Evolutionary conservation across 139 green algal species (phyloP), one percentile per base, ranked within the genome.

Genomic region (Chlamydomonas schloesseri): DNA sequence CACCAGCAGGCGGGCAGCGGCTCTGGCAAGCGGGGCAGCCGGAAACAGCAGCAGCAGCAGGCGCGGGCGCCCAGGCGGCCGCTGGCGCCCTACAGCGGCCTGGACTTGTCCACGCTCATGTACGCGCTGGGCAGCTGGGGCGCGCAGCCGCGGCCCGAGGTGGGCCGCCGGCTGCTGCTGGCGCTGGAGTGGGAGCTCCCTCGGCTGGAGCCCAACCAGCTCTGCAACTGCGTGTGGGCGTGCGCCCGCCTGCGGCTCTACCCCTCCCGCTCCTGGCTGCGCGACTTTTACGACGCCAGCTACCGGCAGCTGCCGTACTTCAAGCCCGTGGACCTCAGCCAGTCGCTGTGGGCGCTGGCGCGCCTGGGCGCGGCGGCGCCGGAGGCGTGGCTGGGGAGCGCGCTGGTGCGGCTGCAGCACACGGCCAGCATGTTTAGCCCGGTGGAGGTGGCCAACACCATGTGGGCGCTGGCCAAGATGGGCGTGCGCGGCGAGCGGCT

Each of bases 401-500:
- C 47, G 15, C 5, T 80, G 26, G 50, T 17, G 34, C 81, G 81
- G 34, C 53, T 87, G 81, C 53, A 78, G 34, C 26, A 20, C 23
- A 31, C 69, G 31, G 81, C 81, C 34, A 26, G 8, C 53, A 58
- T 80, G 69, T 87, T 87, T 47, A 47, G 1, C 28, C 81, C 81
- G 29, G 55, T 71, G 20, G 81, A 87, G 69, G 81, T 87, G 81
- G 69, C 85, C 26, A 79, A 31, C 67, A 90, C 81, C 31, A 31
- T 92, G 72, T 92, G 89, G 89, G 89, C 86, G 13, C 80, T 92
- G 37, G 81, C 86, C 5, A 64, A 55, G 29, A 21, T 90, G 31
- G 89, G 86, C 18, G 57, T 68, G 33, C 60, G 36, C 24, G 81
- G 69, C 11, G 69, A 87, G 33, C 31, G 14, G 65, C 69, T 87